Base-by-base conservation (phyloP, 2,329 filamentous ascomycete genomes). In the Hansfordia pulvinata region DNA sequence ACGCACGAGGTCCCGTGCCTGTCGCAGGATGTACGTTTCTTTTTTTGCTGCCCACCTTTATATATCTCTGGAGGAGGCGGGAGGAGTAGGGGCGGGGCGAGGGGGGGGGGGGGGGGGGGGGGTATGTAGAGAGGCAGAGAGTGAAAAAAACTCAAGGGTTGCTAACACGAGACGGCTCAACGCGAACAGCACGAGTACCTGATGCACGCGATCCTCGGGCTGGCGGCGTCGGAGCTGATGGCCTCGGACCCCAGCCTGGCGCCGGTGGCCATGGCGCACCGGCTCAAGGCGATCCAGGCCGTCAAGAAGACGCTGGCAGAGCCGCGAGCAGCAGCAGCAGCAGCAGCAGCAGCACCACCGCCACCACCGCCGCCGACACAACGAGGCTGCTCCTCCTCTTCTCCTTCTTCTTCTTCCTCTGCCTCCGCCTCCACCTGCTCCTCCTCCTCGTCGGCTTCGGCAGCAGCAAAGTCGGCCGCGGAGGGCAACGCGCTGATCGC, bases 121-220 rank as follows among this genome's bases (percentile, higher is more conserved):
- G n/a, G n/a, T n/a, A n/a, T n/a, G n/a, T n/a, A n/a, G n/a, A n/a
- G n/a, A n/a, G n/a, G n/a, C n/a, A n/a, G n/a, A n/a, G n/a, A n/a
- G n/a, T n/a, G n/a, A n/a, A n/a, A n/a, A n/a, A n/a, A n/a, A n/a
- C n/a, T n/a, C n/a, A n/a, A n/a, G n/a, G n/a, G n/a, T n/a, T n/a
- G n/a, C n/a, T 4, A 9, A 36, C 35, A 27, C 12, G 7, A 26
- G 32, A 19, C 35, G 40, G 22, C 45, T 22, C 6, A n/a, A 14
- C 32, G 42, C 20, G 17, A 17, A 13, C 30, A 74, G 63, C 63
- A 76, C 36, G 69, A 76, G 30, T 77, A 71, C 26, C 49, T 58
- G 8, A 78, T 82, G 66, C 76, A 82, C 43, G 71, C 75, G 4
- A 73, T 82, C 26, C 60, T 48, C 1, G 74, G 73, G 9, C 62